Conservation (phyloP, 371 early-diverging fungal genomes). For the Syncephalastrum racemosum region DNA sequence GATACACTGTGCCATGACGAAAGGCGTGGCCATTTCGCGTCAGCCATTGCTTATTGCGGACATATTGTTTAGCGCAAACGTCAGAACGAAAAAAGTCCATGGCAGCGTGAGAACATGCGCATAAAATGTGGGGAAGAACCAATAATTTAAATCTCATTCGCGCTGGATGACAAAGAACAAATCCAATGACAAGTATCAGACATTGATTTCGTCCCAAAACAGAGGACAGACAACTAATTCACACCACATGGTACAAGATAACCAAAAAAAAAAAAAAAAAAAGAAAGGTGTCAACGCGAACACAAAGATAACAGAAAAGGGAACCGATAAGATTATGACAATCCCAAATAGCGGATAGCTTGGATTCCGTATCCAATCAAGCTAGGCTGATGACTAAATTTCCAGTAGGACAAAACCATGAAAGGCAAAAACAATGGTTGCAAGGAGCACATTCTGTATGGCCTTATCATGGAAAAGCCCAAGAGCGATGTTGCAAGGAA, state of each 20-base stretch:
- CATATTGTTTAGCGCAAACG: too few relatives aligned
- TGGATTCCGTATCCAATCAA: background rate
- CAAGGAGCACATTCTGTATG: constrained; percentile 1
- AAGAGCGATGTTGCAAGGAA: too few relatives aligned
- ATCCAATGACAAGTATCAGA: too few relatives aligned
- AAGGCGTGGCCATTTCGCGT: too few relatives aligned
- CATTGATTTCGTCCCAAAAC: too few relatives aligned
- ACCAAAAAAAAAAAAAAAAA: constrained; percentile 4
- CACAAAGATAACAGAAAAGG: constrained; percentile 6
- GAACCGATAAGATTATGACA: constrained; percentile 6
- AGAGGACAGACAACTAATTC: background rate
- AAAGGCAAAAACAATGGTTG: background rate
- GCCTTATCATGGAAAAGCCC: background rate
- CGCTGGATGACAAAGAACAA: too few relatives aligned
- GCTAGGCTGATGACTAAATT: constrained; percentile 1
- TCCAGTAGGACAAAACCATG: background rate
- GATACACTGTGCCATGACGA: too few relatives aligned
- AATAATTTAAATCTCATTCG: too few relatives aligned
- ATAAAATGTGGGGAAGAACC: too few relatives aligned
- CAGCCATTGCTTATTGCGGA: too few relatives aligned
- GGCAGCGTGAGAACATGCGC: too few relatives aligned
- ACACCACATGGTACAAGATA: constrained; percentile 9
- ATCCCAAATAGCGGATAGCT: background rate
- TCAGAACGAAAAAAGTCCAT: too few relatives aligned
- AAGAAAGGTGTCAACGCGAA: background rate